Evolutionary conservation across 1,284 basidiomycete species (phyloP).

Genomic region (Boletus semigastroideus): DNA sequence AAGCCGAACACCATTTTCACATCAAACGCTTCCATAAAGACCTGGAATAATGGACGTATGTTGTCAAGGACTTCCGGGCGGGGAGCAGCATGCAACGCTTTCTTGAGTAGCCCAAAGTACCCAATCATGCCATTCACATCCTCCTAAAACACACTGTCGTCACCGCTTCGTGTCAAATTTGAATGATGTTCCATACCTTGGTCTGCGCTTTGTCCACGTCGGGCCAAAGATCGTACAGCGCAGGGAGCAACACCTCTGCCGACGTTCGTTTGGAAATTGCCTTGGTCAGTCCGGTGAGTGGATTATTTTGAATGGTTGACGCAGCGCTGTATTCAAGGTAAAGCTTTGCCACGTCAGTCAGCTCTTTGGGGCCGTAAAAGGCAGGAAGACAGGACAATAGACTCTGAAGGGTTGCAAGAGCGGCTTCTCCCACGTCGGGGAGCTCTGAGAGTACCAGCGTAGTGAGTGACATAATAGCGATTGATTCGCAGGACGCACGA

Average conservation of each 20-base stretch:
- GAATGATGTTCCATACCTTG: constrained; percentile 35
- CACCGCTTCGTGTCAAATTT: neutral
- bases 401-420: constrained; percentile 52
- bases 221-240: constrained; percentile 60
- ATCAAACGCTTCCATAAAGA: constrained; percentile 83
- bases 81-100: constrained; percentile 63
- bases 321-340: constrained; percentile 48
- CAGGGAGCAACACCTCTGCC: constrained; percentile 64
- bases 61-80: constrained; percentile 67
- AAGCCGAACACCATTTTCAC: constrained; percentile 38
- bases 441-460: constrained; percentile 8
- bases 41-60: constrained; percentile 74
- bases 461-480: constrained; percentile 1
- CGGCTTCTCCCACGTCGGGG: constrained; percentile 34
- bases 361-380: constrained; percentile 68
- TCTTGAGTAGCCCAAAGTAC: constrained; percentile 71
- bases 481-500: constrained; percentile 15
- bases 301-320: constrained; percentile 26
- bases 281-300: constrained; percentile 46
- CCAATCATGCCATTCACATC: constrained; percentile 38
- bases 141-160: constrained; percentile 14
- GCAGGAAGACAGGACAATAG: constrained; percentile 63
- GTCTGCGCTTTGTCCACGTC: constrained; percentile 31
- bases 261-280: constrained; percentile 69
- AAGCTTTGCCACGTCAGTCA: constrained; percentile 55